Conservation (phyloP, 2,329 filamentous ascomycete species). For the Aspergillus sclerotialis region DNA sequence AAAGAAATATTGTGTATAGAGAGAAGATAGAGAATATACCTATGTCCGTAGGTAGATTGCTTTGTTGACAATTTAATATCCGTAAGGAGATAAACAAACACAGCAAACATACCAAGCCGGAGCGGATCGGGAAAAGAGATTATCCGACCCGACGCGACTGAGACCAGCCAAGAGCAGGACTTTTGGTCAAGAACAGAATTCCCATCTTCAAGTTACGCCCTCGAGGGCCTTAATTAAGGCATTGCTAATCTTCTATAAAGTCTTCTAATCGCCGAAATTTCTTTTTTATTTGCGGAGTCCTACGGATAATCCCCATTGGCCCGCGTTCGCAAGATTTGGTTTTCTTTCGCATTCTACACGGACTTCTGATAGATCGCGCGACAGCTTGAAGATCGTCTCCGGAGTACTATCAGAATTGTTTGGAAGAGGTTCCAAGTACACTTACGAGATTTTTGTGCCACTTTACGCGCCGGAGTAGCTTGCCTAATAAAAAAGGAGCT, state of each 20-base stretch:
- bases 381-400: conserved; percentile 7
- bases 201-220: conserved; percentile 7
- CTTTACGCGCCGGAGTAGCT: no score
- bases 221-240: conserved; percentile 10
- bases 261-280: conserved; percentile 6
- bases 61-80: no score
- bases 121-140: no score
- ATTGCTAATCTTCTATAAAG: conserved; percentile 7
- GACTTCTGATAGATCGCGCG: conserved; percentile 14
- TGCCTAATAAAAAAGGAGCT: no score
- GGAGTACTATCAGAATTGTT: no score
- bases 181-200: conserved; percentile 13
- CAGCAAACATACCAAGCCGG: not conserved
- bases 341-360: conserved; percentile 9
- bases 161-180: conserved; percentile 3
- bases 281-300: conserved; percentile 5
- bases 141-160: not conserved
- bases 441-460: no score
- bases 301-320: not conserved
- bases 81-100: no score
- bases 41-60: no score
- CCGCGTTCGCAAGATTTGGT: not conserved
- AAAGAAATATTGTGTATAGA: no score
- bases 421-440: no score
- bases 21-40: no score